Base-by-base conservation (phyloP, 345 rosid species). In the Brassica nigra region DNA sequence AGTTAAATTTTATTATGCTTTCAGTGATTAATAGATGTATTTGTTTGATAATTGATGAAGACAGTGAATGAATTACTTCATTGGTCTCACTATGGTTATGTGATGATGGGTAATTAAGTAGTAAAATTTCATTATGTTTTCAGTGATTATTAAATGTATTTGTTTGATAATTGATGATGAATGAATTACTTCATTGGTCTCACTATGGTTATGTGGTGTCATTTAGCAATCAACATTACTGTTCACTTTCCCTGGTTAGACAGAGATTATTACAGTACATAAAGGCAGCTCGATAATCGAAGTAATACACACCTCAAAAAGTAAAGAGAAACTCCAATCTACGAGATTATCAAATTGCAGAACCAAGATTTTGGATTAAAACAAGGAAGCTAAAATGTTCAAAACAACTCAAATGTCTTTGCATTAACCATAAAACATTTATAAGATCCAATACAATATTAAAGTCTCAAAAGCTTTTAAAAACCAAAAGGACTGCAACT, bases 361-460 rank as follows among this genome's bases (percentile, higher is more conserved):
- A 65, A 74, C n/a, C 2, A 65, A 65, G 15, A 52, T 0, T 44
- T 1, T 14, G 63, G 0, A 37, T 37, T 31, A 64, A 9, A 62
- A 62, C 27, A 7, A 52, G 30, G 14, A 28, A 44, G 15, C 65
- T 67, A 44, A 15, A 23, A 23, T 27, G 16, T 31, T 62, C 10
- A 70, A 70, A 70, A 70, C 37, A 47, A 18, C 49, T 36, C 29
- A 66, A 66, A 18, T 27, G 52, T 59, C 1, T 18, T 18, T 10
- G 8, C 0, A n/a, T 1, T 52, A 62, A 15, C 12, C 62, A 49
- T 70, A 23, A 33, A 70, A 33, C 70, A 71, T 28, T 71, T 2
- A 23, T 6, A 3, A 33, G 55, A 64, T 71, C 49, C 71, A 71
- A 28, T 71, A 78, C 71, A 78, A 63, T 4, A 8, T 14, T 5